Evolutionary conservation across 192 early-diverging fungal species (phyloP), one percentile per base, ranked within the genome.

Genomic region (Backusella sp.): DNA sequence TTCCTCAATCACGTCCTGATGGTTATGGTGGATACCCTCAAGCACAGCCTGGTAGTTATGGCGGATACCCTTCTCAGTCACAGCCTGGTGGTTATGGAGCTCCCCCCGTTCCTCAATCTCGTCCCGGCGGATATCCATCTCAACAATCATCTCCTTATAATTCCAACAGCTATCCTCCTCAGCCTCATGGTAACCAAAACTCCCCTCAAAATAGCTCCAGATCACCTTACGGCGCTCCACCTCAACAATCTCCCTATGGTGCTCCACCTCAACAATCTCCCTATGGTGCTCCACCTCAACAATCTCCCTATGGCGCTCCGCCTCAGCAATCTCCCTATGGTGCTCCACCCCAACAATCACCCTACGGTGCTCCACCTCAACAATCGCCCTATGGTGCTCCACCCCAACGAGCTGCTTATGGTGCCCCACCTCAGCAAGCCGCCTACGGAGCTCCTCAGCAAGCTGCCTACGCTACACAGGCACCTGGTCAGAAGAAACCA

Each of bases 101-200:
- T 66, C 68, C 69, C 66, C 70, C 69, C 12, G 69, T 53, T 35
- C 66, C 66, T 35, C 19, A 34, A 15, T 30, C n/a, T 7, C 75
- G 36, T 39, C 69, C 67, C 11, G 66, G 49, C 6, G 32, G 68
- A 35, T 49, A 65, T n/a, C 70, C 56, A 36, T 56, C 71, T 53
- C 77, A 73, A 21, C 75, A 76, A n/a, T 66, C 23, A 42, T 76
- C 75, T 28, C 42, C 70, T 21, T 73, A 73, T 53, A 44, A 46
- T 46, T 71, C 35, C 1, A 46, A 72, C n/a, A 68, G 53, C 23
- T 68, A 76, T 3, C 46, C 70, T 72, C 70, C 70, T 21, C 70
- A 72, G 26, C 23, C 62, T 44, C 42, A 73, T 17, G 53, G 53
- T 37, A 34, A n/a, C 39, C 15, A 32, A 15, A 53, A 34, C 23